A percentile compares a stretch with the other conserved stretches of the same genome.
Evolutionary conservation across 2,329 filamentous ascomycete genomes (phyloP).

Genomic region (Hymenoscyphus linearis): DNA sequence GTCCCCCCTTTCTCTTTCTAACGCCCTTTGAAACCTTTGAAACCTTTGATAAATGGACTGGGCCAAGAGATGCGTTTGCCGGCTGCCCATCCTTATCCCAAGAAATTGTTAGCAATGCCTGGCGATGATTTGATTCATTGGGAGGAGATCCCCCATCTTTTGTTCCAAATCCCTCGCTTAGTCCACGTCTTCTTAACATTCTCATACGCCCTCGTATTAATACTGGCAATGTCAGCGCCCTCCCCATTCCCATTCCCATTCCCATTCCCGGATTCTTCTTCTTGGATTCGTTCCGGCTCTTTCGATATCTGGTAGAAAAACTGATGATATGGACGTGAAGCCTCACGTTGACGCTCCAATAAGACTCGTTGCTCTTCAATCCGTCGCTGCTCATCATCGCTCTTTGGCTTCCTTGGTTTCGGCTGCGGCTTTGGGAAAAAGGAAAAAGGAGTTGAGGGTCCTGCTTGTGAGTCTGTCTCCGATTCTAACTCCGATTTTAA

Average conservation of each 20-base stretch:
- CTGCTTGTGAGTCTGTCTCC: no score
- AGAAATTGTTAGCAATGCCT: conserved; percentile 12
- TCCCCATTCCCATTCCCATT: conserved; percentile 23
- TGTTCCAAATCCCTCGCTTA: conserved; percentile 29
- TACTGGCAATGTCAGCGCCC: conserved; percentile 20
- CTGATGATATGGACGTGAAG: conserved; percentile 29
- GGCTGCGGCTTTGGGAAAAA: no score
- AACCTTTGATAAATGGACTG: conserved; percentile 20
- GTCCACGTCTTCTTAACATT: conserved; percentile 30
- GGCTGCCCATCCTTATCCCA: conserved; percentile 11
- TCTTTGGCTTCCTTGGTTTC: no score
- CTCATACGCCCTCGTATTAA: conserved; percentile 29
- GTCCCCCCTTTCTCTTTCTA: no score
- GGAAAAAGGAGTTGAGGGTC: no score
- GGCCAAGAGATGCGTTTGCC: conserved; percentile 17
- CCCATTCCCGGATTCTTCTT: conserved; percentile 26
- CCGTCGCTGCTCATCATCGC: no score
- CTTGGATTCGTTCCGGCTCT: conserved; percentile 28
- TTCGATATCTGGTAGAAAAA: conserved; percentile 29
- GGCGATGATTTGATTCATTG: not conserved
- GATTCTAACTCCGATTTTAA: no score
- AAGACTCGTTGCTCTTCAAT: no score
- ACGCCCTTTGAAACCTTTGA: no score
- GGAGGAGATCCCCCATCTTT: conserved; percentile 24
- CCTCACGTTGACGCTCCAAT: conserved; percentile 20